A percentile compares a stretch with the other conserved stretches of the same genome.
phyloP scores from a whole-genome alignment of 2,329 filamentous ascomycete species.

The Alternaria panax region DNA sequence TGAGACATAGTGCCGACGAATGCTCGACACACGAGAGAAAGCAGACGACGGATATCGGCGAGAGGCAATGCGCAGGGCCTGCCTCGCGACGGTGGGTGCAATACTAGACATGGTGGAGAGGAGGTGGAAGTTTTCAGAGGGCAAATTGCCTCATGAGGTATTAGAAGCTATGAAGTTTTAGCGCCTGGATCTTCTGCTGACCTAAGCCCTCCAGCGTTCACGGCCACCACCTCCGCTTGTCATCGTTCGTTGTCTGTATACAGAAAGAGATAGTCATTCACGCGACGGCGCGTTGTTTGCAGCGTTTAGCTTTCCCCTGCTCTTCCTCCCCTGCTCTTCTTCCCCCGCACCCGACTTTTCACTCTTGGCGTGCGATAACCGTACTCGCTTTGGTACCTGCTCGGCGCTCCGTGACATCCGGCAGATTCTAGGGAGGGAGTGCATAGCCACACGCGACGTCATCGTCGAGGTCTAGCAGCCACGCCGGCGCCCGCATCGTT shows the following conservation, averaged over 20 bases:
- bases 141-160: constrained; percentile 12
- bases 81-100: constrained; percentile 74
- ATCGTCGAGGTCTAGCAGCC: constrained; percentile 23
- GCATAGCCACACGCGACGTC: constrained; percentile 19
- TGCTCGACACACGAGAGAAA: constrained; percentile 52
- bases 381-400: constrained; percentile 4
- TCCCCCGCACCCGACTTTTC: not conserved
- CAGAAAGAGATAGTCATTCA: constrained; percentile 1
- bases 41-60: constrained; percentile 56
- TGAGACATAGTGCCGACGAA: constrained; percentile 77
- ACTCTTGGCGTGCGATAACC: not conserved
- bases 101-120: constrained; percentile 53
- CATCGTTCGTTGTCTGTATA: constrained; percentile 10
- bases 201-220: not conserved
- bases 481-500: constrained; percentile 37
- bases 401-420: constrained; percentile 16
- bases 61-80: constrained; percentile 70
- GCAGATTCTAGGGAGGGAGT: constrained; percentile 5
- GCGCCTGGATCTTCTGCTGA: not conserved
- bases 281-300: not conserved
- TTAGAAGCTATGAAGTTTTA: constrained; percentile 6
- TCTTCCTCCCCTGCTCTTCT: not conserved
- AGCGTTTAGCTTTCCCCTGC: not conserved
- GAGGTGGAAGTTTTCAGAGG: constrained; percentile 15
- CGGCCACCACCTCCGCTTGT: not conserved